Evolutionary conservation across 495 filamentous ascomycete species (phyloP).

Genomic region (Neurospora sp.): DNA sequence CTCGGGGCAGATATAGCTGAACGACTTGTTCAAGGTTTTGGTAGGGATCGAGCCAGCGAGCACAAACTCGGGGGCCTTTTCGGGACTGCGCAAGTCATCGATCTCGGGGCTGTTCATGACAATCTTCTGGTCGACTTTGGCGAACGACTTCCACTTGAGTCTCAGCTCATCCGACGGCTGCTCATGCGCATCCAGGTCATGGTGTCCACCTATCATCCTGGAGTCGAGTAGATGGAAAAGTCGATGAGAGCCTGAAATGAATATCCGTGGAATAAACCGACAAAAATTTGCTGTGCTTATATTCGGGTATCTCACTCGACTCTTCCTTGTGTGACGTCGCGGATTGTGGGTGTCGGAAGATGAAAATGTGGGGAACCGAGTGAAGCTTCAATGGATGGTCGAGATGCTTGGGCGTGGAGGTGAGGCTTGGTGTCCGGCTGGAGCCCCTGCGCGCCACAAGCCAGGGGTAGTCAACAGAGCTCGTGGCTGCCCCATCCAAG

Average conservation of each 20-base stretch:
- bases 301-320: neutral
- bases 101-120: constrained; percentile 29
- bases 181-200: constrained; percentile 56
- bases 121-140: constrained; percentile 30
- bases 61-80: constrained; percentile 21
- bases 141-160: constrained; percentile 49
- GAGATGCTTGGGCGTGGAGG: neutral
- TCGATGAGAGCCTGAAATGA: neutral
- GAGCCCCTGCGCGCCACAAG: neutral
- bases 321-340: neutral
- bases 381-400: neutral
- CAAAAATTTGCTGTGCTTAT: neutral
- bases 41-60: constrained; percentile 26
- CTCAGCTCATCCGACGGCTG: constrained; percentile 57
- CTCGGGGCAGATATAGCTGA: constrained; percentile 21
- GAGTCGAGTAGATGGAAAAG: neutral
- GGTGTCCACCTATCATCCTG: constrained; percentile 31
- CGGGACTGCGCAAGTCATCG: constrained; percentile 29
- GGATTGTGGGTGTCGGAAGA: neutral
- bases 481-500: neutral
- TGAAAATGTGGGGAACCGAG: neutral
- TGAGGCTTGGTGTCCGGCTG: neutral
- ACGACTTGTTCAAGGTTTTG: constrained; percentile 26
- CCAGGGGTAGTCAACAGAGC: neutral
- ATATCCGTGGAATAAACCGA: neutral